Evolutionary conservation across 805 yeast genomes (phyloP), one percentile per base, ranked within the genome.

Genomic region (Metschnikowia henanensis): DNA sequence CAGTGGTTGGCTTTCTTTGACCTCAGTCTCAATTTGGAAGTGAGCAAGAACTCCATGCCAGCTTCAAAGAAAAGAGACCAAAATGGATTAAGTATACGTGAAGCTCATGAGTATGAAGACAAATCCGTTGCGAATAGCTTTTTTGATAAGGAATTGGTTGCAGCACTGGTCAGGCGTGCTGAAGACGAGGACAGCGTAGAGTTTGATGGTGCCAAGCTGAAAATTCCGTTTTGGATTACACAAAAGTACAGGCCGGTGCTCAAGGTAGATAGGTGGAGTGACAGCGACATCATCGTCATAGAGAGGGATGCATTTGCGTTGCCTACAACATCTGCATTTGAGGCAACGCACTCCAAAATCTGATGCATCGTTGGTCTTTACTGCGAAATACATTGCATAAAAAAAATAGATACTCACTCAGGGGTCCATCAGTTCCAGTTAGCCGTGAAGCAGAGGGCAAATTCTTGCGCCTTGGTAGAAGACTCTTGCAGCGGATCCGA

Each of bases 1-100:
- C 78, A 78, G 39, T 92, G 96, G 95, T 52, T 91, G 13, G 77
- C 84, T 4, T 86, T 77, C 60, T 75, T 92, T 38, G 92, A 92
- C 61, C 64, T 87, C 51, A 61, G 74, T 7, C 59, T 72, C 41
- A 79, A 84, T 56, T 62, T 82, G 39, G 84, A 87, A 12, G 62
- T 74, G 16, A 55, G 57, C 41, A 66, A 65, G 48, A 31, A 41
- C 41, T 60, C 59, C 41, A 49, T 50, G 6, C 6, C 32, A n/a
- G 50, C 48, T 29, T 46, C 60, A 18, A 65, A 75, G 43, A 76
- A 76, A 58, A 66, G 77, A 53, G 70, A 62, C 38, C 63, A 70
- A 43, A 70, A 72, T 30, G 77, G 78, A 3, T 63, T 72, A 43
- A 53, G 64, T 21, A 61, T 65, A 17, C 61, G 60, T 21, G 67